Percentiles rank a stretch among this genome's conserved stretches.
phyloP scores from a whole-genome alignment of 345 rosid species.

The Atalantia buxifolia region DNA sequence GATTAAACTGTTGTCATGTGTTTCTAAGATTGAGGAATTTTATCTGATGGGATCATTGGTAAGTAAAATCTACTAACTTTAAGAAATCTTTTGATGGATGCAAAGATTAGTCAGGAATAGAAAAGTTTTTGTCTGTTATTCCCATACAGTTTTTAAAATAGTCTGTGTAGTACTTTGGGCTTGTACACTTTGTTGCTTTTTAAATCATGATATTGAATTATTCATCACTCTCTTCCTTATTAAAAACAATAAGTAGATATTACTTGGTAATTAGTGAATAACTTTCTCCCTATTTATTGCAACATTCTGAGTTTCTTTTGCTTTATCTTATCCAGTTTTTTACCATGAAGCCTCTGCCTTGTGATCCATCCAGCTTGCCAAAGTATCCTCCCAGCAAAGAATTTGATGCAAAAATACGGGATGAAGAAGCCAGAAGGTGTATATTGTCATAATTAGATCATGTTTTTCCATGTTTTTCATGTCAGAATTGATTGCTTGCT shows the following conservation, averaged over 20 bases:
- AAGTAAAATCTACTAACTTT: background rate
- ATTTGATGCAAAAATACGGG: slow-evolving; percentile 92
- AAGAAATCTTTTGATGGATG: background rate
- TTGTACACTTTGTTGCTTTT: background rate
- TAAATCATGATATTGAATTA: background rate
- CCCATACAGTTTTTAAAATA: background rate
- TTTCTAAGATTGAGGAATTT: background rate
- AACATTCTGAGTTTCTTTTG: slow-evolving; percentile 14
- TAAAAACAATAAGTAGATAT: too few species aligned
- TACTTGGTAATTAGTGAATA: background rate
- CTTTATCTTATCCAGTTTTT: slow-evolving; percentile 59
- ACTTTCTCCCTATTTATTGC: background rate
- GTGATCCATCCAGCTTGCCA: slow-evolving; percentile 94
- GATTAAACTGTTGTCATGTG: background rate
- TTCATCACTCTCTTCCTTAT: too few species aligned
- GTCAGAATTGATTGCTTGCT: background rate
- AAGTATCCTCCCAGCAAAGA: slow-evolving; percentile 98
- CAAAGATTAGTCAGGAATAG: background rate
- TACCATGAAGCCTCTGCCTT: slow-evolving; percentile 75
- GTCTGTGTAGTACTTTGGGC: background rate
- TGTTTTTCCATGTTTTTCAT: background rate
- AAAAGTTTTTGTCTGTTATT: background rate
- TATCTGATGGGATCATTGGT: background rate
- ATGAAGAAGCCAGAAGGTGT: slow-evolving; percentile 93
- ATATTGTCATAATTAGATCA: slow-evolving; percentile 3